Percentiles rank a stretch among this genome's conserved stretches.
Conservation (phyloP, 2,329 filamentous ascomycete genomes). For the Sporothrix luriei region DNA sequence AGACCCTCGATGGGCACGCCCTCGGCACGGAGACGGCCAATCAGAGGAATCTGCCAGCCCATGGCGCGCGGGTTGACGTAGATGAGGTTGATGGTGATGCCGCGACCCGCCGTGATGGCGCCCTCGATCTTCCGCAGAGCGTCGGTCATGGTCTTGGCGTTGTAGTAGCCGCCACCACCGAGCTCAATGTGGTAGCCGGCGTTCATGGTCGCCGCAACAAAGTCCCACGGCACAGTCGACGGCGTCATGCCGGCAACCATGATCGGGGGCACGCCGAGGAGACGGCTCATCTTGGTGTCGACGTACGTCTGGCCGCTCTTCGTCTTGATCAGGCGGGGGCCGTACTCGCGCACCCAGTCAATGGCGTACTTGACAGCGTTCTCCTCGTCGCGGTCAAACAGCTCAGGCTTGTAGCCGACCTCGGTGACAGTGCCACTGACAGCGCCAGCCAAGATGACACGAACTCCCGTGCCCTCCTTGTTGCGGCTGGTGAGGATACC, state of each 20-base stretch:
- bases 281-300: constrained; percentile 92
- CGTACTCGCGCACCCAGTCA: constrained; percentile 97
- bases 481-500: constrained; percentile 96
- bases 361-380: constrained; percentile 92
- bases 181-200: constrained; percentile 94
- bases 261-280: constrained; percentile 81
- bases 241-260: constrained; percentile 96
- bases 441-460: constrained; percentile 91
- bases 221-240: constrained; percentile 85
- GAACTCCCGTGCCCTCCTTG: constrained; percentile 97
- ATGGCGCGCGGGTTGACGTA: constrained; percentile 89
- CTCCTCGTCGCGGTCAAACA: constrained; percentile 95
- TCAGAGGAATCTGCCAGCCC: constrained; percentile 87
- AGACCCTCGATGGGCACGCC: constrained; percentile 90
- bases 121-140: constrained; percentile 84
- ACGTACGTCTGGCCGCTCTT: constrained; percentile 88
- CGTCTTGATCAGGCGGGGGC: constrained; percentile 87
- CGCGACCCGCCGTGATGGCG: constrained; percentile 78
- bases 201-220: constrained; percentile 89
- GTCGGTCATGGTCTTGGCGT: constrained; percentile 77
- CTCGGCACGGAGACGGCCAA: constrained; percentile 76
- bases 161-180: constrained; percentile 87
- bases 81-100: constrained; percentile 87
- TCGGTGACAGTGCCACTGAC: constrained; percentile 87
- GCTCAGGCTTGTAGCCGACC: constrained; percentile 95